Conservation (phyloP, 768 basidiomycete species). For the Boletus subcaerulescens region DNA sequence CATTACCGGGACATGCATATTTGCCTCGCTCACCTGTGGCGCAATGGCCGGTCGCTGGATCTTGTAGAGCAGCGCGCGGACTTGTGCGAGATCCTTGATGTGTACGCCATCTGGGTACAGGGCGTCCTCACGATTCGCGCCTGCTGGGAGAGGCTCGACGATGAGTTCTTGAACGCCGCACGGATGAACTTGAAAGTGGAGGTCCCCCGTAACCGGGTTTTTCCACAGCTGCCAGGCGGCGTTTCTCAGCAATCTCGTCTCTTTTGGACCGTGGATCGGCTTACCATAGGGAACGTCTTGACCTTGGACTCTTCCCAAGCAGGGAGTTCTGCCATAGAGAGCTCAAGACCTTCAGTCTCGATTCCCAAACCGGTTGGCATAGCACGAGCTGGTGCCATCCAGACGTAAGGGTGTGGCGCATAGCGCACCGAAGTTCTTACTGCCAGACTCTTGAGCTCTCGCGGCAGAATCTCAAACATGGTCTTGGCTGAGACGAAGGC, state of each 20-base stretch:
- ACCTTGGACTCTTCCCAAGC: slow-evolving; percentile 76
- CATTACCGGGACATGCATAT: not conserved
- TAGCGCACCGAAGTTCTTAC: slow-evolving; percentile 75
- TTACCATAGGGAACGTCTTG: slow-evolving; percentile 67
- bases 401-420: slow-evolving; percentile 85
- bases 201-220: slow-evolving; percentile 77
- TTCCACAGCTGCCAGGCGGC: slow-evolving; percentile 68
- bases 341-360: slow-evolving; percentile 72
- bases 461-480: slow-evolving; percentile 79
- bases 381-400: slow-evolving; percentile 80
- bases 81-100: slow-evolving; percentile 67
- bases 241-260: not conserved
- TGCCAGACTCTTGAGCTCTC: slow-evolving; percentile 73
- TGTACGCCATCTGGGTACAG: slow-evolving; percentile 83
- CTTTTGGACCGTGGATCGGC: slow-evolving; percentile 11
- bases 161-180: slow-evolving; percentile 67
- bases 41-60: slow-evolving; percentile 91
- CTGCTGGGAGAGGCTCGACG: slow-evolving; percentile 69
- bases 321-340: slow-evolving; percentile 64
- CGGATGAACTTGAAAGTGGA: slow-evolving; percentile 91
- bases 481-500: slow-evolving; percentile 78
- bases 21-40: slow-evolving; percentile 46
- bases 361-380: slow-evolving; percentile 80
- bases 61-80: slow-evolving; percentile 72
- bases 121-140: slow-evolving; percentile 54